Conservation (phyloP, 2,329 filamentous ascomycete species). For the Colletotrichum sp. region DNA sequence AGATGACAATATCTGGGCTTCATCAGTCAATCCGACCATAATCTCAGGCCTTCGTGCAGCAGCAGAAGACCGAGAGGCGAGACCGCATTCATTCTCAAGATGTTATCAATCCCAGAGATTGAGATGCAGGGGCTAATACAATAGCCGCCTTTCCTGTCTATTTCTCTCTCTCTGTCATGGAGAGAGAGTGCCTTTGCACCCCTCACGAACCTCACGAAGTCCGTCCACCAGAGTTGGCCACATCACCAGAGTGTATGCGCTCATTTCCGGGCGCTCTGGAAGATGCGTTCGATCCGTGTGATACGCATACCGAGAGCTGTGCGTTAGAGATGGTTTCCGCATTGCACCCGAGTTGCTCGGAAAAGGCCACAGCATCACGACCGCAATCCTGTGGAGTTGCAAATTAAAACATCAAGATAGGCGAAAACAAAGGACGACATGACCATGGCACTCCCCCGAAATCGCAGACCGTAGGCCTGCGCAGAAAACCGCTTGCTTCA, state of each 20-base stretch:
- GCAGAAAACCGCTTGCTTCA: background rate
- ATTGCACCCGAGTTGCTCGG: background rate
- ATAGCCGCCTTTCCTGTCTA: no score
- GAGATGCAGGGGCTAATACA: no score
- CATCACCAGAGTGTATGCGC: background rate
- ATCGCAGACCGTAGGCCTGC: background rate
- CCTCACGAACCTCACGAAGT: no score
- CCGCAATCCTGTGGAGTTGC: background rate
- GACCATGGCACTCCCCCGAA: background rate
- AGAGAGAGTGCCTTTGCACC: no score
- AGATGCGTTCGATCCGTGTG: fast-evolving
- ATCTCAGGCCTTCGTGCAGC: no score
- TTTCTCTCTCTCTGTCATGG: background rate
- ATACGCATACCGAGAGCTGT: background rate
- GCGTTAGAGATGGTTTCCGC: background rate
- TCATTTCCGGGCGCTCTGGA: background rate
- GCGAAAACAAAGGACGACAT: background rate
- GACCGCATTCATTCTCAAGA: no score
- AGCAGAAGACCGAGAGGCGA: background rate
- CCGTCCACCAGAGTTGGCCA: background rate
- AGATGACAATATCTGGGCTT: no score
- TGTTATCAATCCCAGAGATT: no score
- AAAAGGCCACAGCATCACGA: background rate
- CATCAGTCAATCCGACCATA: no score
- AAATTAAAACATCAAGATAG: background rate